Evolutionary conservation across 2,329 filamentous ascomycete genomes (phyloP).

Genomic region (Fusarium subtropicale): DNA sequence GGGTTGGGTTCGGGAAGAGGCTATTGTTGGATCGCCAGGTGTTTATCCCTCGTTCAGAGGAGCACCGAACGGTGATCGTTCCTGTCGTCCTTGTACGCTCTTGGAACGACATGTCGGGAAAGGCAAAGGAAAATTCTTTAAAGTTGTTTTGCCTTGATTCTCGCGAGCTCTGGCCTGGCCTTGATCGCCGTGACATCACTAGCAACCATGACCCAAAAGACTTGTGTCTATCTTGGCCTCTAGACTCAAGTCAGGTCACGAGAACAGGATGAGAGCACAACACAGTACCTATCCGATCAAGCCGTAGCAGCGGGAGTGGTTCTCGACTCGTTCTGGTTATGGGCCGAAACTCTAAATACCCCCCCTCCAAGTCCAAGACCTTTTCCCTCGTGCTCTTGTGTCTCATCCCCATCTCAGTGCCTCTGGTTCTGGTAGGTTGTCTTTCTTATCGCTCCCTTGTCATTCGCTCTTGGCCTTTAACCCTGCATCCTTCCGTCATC

Average conservation of each 20-base stretch:
- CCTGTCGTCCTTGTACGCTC: background rate
- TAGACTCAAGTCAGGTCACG: slow-evolving; percentile 25
- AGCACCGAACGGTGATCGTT: slow-evolving; percentile 12
- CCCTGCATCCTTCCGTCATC: slow-evolving; percentile 42
- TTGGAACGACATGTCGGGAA: slow-evolving; percentile 1
- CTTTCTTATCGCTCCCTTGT: slow-evolving; percentile 42
- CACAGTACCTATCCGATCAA: slow-evolving; percentile 24
- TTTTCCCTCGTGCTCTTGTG: slow-evolving; percentile 38
- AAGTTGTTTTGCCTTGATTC: slow-evolving; percentile 23
- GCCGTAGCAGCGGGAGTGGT: slow-evolving; percentile 33
- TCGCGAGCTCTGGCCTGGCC: slow-evolving; percentile 40
- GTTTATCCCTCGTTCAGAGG: slow-evolving; percentile 19
- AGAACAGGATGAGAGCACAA: slow-evolving; percentile 15
- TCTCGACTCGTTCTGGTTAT: slow-evolving; percentile 37
- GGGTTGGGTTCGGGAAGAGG: slow-evolving; percentile 10
- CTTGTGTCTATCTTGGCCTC: slow-evolving; percentile 9
- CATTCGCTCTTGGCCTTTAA: slow-evolving; percentile 38
- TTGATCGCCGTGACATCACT: slow-evolving; percentile 59
- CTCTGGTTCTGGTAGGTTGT: slow-evolving; percentile 6
- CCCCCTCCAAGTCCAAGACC: slow-evolving; percentile 25
- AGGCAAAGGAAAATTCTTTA: background rate
- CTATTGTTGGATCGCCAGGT: slow-evolving; percentile 24
- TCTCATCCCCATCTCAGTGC: slow-evolving; percentile 20
- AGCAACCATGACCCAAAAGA: background rate
- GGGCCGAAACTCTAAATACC: slow-evolving; percentile 33